Evolutionary conservation across 371 early-diverging fungal species (phyloP).

Genomic region (Lichtheimia ornata): DNA sequence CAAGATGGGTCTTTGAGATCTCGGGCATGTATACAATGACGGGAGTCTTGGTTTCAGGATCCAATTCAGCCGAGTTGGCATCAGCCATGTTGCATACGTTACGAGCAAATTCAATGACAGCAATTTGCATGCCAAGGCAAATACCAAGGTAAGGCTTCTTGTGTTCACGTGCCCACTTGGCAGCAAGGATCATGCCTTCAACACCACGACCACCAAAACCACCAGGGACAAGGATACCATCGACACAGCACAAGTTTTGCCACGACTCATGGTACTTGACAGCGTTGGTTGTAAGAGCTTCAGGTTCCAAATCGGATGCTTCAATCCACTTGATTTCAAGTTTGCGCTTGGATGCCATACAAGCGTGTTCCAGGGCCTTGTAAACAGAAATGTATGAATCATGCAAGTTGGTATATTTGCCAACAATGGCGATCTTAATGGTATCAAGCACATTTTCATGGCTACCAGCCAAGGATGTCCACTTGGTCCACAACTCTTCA

Average conservation of each 20-base stretch:
- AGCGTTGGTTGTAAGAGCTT: slow-evolving; percentile 71
- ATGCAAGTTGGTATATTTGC: slow-evolving; percentile 93
- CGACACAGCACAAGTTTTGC: slow-evolving; percentile 81
- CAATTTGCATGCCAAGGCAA: slow-evolving; percentile 98
- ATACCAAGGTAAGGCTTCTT: slow-evolving; percentile 98
- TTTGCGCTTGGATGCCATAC: slow-evolving; percentile 80
- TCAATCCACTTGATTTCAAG: slow-evolving; percentile 93
- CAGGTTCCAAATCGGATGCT: slow-evolving; percentile 88
- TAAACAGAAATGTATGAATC: slow-evolving; percentile 97
- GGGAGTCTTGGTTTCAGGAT: slow-evolving; percentile 66
- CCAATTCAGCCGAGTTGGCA: slow-evolving; percentile 89
- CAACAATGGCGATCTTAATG: slow-evolving; percentile 93
- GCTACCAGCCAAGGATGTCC: slow-evolving; percentile 75
- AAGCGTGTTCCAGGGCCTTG: slow-evolving; percentile 95
- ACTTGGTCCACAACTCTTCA: slow-evolving; percentile 70
- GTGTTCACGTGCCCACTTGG: slow-evolving; percentile 97
- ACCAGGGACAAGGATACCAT: slow-evolving; percentile 98
- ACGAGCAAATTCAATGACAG: slow-evolving; percentile 98
- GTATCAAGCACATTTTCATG: slow-evolving; percentile 79
- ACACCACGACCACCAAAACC: slow-evolving; percentile 98
- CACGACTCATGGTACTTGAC: slow-evolving; percentile 94
- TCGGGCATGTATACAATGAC: slow-evolving; percentile 97
- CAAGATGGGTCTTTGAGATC: slow-evolving; percentile 89
- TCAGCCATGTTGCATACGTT: slow-evolving; percentile 86
- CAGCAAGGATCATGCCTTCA: slow-evolving; percentile 96